A percentile compares a stretch with the other conserved stretches of the same genome.
Evolutionary conservation across 1,139 yeast species (phyloP).

Genomic region (Blastobotrys capitulatus): DNA sequence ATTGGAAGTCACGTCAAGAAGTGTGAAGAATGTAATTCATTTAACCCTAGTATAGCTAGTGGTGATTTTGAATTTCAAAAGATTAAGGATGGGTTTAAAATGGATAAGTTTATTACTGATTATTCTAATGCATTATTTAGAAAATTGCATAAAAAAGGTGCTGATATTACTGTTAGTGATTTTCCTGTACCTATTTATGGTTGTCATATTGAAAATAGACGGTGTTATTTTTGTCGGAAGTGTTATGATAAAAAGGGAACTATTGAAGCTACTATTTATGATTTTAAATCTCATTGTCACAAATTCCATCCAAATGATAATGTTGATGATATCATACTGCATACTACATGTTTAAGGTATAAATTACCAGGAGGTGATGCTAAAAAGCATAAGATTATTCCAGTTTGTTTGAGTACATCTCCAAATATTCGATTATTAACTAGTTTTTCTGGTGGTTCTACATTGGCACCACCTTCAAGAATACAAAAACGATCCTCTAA

Average conservation of each 20-base stretch:
- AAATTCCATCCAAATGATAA: neutral
- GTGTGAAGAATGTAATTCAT: neutral
- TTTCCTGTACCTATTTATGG: neutral
- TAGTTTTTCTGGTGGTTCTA: no score
- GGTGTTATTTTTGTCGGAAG: neutral
- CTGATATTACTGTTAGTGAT: neutral
- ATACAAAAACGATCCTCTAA: no score
- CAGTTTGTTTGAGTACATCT: no score
- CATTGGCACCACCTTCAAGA: no score
- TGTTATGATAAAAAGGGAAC: neutral
- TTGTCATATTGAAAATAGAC: neutral
- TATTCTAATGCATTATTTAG: neutral
- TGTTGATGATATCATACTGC: neutral
- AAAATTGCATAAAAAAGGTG: neutral
- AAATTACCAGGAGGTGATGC: neutral
- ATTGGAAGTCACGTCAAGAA: neutral
- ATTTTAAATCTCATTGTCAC: neutral
- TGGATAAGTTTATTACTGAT: neutral
- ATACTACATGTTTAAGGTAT: neutral
- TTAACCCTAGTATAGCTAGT: neutral
- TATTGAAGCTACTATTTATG: neutral
- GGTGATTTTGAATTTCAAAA: neutral
- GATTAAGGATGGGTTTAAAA: neutral
- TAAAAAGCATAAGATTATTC: no score
- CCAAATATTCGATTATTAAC: no score